Evolutionary conservation across 305 asterid genomes (phyloP).

Genomic region (Solanum aculeatissimum): DNA sequence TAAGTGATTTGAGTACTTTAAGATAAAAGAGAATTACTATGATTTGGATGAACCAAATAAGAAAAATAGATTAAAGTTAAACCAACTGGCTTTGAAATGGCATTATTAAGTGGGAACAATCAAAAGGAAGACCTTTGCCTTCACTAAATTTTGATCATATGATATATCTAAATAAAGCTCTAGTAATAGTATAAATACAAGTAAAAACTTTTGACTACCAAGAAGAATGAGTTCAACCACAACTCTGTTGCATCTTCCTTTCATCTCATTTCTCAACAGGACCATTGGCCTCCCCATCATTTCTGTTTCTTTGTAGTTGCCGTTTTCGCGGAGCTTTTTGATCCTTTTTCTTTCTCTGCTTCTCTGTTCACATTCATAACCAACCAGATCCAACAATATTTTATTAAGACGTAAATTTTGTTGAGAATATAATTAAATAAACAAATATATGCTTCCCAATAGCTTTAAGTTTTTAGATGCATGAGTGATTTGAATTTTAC

Average conservation of each 20-base stretch:
- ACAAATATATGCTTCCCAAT: background rate
- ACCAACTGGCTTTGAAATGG: background rate
- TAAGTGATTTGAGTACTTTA: background rate
- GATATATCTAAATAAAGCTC: background rate
- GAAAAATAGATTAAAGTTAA: background rate
- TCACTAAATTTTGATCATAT: background rate
- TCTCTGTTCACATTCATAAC: background rate
- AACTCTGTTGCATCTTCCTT: background rate
- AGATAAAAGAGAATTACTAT: background rate
- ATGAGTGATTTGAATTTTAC: background rate
- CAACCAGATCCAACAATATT: background rate
- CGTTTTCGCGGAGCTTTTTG: background rate
- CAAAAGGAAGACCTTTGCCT: constrained; percentile 5
- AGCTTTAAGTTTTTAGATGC: background rate
- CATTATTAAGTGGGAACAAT: background rate
- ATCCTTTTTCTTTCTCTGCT: background rate
- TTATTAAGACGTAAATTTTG: background rate
- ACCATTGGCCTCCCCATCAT: background rate
- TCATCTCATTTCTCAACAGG: background rate
- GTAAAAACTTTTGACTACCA: background rate
- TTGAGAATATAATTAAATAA: background rate
- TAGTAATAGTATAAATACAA: background rate
- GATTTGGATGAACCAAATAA: background rate
- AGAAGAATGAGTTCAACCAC: background rate
- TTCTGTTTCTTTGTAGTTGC: background rate